These are phyloP conservation scores for Oryza glumipatula DNA, from an alignment of 176 grass and related monocot species.

Conservation along the genomic window DNA sequence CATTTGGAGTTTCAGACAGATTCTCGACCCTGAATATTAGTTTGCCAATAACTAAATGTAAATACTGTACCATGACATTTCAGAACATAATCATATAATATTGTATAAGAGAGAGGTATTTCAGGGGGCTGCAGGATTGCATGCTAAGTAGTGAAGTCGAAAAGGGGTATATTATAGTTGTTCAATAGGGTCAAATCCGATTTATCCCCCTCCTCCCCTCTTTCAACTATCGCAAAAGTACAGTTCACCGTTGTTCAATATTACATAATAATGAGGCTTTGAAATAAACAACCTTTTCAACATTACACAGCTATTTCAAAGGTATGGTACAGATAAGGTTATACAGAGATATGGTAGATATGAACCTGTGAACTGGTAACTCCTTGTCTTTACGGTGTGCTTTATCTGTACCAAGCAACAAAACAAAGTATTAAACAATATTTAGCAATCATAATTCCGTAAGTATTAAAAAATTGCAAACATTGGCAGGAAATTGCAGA, in stretches of 20 bases:
- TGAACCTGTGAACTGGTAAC: constrained; percentile 48
- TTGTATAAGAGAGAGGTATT: not conserved
- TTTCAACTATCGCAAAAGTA: too few relatives aligned
- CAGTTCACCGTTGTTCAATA: not conserved
- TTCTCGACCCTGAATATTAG: not conserved
- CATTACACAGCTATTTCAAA: not conserved
- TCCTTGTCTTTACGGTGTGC: constrained; percentile 50
- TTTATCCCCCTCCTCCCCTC: too few relatives aligned
- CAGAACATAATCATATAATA: not conserved
- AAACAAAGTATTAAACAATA: constrained; percentile 1
- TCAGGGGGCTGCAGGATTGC: not conserved
- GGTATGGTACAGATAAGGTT: not conserved
- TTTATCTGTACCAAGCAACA: constrained; percentile 56
- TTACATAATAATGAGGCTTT: not conserved
- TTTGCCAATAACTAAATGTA: not conserved
- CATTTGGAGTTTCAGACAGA: constrained; percentile 13
- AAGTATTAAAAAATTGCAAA: constrained; percentile 26
- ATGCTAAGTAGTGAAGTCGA: constrained; percentile 3
- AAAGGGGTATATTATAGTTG: constrained; percentile 5
- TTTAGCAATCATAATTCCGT: constrained; percentile 16
- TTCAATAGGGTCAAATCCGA: not conserved
- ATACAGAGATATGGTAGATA: constrained; percentile 31
- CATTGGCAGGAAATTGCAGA: constrained; percentile 39
- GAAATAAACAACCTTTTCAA: constrained; percentile 8
- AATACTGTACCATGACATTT: constrained; percentile 15